Percentiles rank a stretch among this genome's conserved stretches.
These are phyloP conservation scores for Coniferiporia weirii DNA, from an alignment of 1,284 basidiomycete genomes.

Conservation along the genomic window DNA sequence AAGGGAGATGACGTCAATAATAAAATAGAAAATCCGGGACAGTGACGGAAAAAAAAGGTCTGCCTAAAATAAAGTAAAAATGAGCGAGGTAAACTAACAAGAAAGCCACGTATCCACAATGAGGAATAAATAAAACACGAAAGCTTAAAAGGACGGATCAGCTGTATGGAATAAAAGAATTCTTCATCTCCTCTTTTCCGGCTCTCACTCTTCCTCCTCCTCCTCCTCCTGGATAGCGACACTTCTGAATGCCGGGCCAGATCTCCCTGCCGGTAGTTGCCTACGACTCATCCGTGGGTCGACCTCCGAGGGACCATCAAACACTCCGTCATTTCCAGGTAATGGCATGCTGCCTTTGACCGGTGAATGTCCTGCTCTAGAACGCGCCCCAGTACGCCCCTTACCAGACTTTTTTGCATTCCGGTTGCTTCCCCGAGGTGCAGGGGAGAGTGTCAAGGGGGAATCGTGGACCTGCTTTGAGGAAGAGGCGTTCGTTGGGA, in stretches of 20 bases:
- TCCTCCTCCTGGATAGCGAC: constrained; percentile 73
- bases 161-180: neutral
- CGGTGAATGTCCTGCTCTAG: constrained; percentile 52
- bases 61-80: neutral
- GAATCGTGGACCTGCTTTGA: constrained; percentile 24
- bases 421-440: constrained; percentile 18
- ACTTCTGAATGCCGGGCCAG: constrained; percentile 54
- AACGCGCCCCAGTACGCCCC: constrained; percentile 4
- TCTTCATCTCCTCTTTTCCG: neutral
- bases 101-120: neutral
- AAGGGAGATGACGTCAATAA: too few species aligned
- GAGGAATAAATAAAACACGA: neutral
- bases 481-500: constrained; percentile 37
- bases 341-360: constrained; percentile 53
- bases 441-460: constrained; percentile 27
- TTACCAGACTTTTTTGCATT: constrained; percentile 9
- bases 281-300: constrained; percentile 45
- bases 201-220: constrained; percentile 51
- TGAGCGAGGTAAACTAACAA: neutral
- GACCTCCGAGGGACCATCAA: constrained; percentile 32
- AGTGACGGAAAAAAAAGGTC: too few species aligned
- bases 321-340: constrained; percentile 39
- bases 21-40: too few species aligned
- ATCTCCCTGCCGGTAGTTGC: constrained; percentile 56
- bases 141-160: neutral